phyloP scores from a whole-genome alignment of 495 filamentous ascomycete genomes.

The Hyphodiscus hymeniophilus region DNA sequence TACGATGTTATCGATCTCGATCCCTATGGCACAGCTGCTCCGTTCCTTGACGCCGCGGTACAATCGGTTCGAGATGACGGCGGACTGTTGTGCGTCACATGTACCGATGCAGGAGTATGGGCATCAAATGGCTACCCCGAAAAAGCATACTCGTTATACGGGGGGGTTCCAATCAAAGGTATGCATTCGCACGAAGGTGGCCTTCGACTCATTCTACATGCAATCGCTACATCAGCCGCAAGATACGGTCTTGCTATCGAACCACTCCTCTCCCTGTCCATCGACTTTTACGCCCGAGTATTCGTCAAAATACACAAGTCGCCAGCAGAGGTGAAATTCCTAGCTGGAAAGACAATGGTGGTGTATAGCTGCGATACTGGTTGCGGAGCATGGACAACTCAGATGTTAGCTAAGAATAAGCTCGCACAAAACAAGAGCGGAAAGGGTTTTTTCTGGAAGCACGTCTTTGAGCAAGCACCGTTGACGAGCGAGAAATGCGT shows the following conservation, averaged over 20 bases:
- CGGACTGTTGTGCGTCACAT: slow-evolving; percentile 89
- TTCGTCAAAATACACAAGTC: slow-evolving; percentile 79
- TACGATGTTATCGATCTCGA: slow-evolving; percentile 97
- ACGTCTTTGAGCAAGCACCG: slow-evolving; percentile 61
- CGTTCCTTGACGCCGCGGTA: slow-evolving; percentile 85
- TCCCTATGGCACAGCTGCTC: slow-evolving; percentile 85
- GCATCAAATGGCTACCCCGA: slow-evolving; percentile 89
- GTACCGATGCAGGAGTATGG: slow-evolving; percentile 91
- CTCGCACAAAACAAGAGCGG: slow-evolving; percentile 59
- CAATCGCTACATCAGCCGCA: slow-evolving; percentile 67
- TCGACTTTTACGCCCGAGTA: slow-evolving; percentile 90
- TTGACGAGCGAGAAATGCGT: slow-evolving; percentile 52
- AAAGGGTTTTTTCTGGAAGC: slow-evolving; percentile 59
- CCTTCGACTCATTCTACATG: slow-evolving; percentile 73
- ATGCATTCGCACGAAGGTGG: slow-evolving; percentile 82
- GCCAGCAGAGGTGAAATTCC: slow-evolving; percentile 77
- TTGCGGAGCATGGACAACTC: slow-evolving; percentile 80
- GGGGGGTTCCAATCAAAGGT: slow-evolving; percentile 78
- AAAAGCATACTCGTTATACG: slow-evolving; percentile 87
- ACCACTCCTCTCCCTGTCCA: slow-evolving; percentile 82
- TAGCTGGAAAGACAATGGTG: slow-evolving; percentile 82
- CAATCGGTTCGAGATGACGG: slow-evolving; percentile 74
- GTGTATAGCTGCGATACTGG: slow-evolving; percentile 86
- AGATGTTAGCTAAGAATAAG: slow-evolving; percentile 61
- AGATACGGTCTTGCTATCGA: slow-evolving; percentile 88